These are phyloP conservation scores for Arctium minus DNA, from an alignment of 129 eudicot genomes.

Conservation along the genomic window DNA sequence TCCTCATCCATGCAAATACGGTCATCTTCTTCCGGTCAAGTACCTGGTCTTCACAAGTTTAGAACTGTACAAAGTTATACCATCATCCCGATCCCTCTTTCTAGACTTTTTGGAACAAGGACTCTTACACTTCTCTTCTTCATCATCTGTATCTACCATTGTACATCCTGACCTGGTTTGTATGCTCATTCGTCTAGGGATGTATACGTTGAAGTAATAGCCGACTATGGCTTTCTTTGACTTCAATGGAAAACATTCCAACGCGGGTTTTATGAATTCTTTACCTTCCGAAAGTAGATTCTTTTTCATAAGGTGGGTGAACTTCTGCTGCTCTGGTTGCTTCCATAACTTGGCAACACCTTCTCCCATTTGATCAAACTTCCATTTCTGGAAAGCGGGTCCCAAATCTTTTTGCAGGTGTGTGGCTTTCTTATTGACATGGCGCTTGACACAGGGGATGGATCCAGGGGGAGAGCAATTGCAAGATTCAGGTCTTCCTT, in stretches of 20 bases:
- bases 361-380: constrained; percentile 67
- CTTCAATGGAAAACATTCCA: constrained; percentile 34
- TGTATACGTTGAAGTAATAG: constrained; percentile 55
- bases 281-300: constrained; percentile 28
- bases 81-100: constrained; percentile 15
- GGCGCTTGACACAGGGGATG: constrained; percentile 30
- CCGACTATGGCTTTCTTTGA: constrained; percentile 31
- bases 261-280: constrained; percentile 39
- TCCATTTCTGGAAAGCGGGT: constrained; percentile 51
- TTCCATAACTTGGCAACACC: constrained; percentile 50
- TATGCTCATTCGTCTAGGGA: constrained; percentile 48
- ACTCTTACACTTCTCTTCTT: constrained; percentile 25
- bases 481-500: constrained; percentile 50
- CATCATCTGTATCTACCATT: constrained; percentile 49
- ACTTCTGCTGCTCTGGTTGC: constrained; percentile 37
- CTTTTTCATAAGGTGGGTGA: constrained; percentile 28
- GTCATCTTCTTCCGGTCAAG: constrained; percentile 33
- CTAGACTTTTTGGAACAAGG: constrained; percentile 16
- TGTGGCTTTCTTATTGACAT: constrained; percentile 24
- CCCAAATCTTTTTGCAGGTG: constrained; percentile 41
- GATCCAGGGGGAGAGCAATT: constrained; percentile 37
- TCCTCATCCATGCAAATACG: neutral
- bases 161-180: constrained; percentile 36
- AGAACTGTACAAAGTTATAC: constrained; percentile 1
- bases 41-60: constrained; percentile 25